Base-by-base conservation (phyloP, 306 rosid genomes). In the Erythrophleum fordii region DNA sequence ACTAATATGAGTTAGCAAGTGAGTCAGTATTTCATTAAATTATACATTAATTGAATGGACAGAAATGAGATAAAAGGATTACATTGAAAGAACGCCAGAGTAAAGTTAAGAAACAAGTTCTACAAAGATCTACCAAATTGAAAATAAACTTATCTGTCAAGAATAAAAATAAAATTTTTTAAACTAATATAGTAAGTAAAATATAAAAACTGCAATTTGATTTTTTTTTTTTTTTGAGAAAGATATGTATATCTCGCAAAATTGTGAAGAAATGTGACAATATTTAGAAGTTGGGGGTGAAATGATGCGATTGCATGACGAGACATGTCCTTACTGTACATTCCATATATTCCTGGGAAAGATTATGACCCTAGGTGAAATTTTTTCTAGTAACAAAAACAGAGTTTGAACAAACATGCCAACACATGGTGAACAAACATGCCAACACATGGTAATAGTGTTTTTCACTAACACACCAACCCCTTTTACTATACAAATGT, bases 261-360 rank as follows among this genome's bases (percentile, higher is more conserved):
- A 48, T 48, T n/a, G 35, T 31, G 25, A n/a, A 52, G 58, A 52
- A 52, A 20, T 52, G 58, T 52, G 5, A n/a, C 58, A 52, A 52
- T 7, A 52, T 52, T 18, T 5, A 5, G 58, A 52, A 52, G 25
- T 52, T n/a, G 25, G 0, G 51, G 10, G 51, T 28, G 74, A 56
- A 62, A 39, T 60, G 83, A 81, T 72, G 74, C 72, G 85, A 77
- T 45, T 71, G 77, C 76, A 62, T 9, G 86, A 82, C 76, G 78
- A 2, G 78, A 82, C 83, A 65, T 68, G 79, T 67, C 83, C 41
- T 39, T 51, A 29, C 42, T 67, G 75, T 55, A 77, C 73, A 70
- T 84, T 81, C 79, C 58, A 79, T 75, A 85, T 20, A 82, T 82
- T 82, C 79, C 69, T 52, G 52, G 42, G 70, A 72, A 81, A 77